Evolutionary conservation across 73 alveolate genomes (phyloP).

Genomic region (Symbiodinium pilosum): DNA sequence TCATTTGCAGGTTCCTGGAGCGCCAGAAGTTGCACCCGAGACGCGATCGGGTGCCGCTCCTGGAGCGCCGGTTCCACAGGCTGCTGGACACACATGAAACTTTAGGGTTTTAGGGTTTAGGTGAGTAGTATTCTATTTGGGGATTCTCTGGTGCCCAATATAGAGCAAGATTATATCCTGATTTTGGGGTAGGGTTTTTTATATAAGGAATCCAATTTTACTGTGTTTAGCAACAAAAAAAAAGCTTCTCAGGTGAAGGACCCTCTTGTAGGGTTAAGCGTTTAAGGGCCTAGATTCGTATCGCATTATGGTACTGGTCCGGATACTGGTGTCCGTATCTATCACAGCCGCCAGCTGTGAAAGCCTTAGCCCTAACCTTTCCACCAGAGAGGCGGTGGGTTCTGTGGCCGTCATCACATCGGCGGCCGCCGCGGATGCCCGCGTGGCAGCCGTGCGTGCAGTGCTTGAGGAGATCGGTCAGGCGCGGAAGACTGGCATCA

Average conservation of each 20-base stretch:
- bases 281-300: too few species aligned
- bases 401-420: slow-evolving; percentile 63
- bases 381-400: neutral
- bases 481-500: neutral
- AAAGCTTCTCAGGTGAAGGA: too few species aligned
- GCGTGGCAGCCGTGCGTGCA: slow-evolving; percentile 33
- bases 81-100: neutral
- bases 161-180: too few species aligned
- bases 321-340: too few species aligned
- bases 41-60: neutral
- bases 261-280: too few species aligned
- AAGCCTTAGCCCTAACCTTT: neutral
- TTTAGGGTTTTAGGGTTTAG: neutral
- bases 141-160: too few species aligned
- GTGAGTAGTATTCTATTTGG: neutral
- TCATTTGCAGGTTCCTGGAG: neutral
- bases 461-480: slow-evolving; percentile 53
- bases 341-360: too few species aligned
- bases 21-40: slow-evolving; percentile 56
- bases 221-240: too few species aligned
- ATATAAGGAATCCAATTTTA: too few species aligned
- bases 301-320: too few species aligned
- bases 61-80: neutral
- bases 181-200: too few species aligned
- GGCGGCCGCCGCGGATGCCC: slow-evolving; percentile 69